Conservation (phyloP, 192 early-diverging fungal species). For the Backusella sp. region DNA sequence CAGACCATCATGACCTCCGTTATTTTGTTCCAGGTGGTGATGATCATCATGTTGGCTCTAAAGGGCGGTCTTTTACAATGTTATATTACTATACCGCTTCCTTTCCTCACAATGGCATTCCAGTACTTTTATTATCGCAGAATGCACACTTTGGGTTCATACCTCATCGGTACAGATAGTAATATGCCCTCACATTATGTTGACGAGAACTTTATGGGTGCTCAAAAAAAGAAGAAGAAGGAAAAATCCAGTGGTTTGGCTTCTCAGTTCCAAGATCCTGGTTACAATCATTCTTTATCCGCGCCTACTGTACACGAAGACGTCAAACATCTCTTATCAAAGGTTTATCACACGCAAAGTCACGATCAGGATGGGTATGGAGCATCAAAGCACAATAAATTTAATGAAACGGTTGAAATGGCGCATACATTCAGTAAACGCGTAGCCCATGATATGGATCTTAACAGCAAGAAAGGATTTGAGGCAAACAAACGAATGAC, state of each 20-base stretch:
- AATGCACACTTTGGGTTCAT: slow-evolving; percentile 25
- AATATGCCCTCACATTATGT: slow-evolving; percentile 48
- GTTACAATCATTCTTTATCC: slow-evolving; percentile 50
- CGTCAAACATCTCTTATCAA: slow-evolving; percentile 62
- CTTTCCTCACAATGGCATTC: slow-evolving; percentile 53
- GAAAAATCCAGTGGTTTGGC: slow-evolving; percentile 28
- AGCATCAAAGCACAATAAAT: neutral
- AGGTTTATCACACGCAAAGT: slow-evolving; percentile 55
- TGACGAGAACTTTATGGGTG: slow-evolving; percentile 27
- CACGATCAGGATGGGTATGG: neutral
- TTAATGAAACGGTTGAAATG: slow-evolving; percentile 9
- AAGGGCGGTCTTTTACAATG: slow-evolving; percentile 44
- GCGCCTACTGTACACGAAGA: slow-evolving; percentile 67
- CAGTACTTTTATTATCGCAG: slow-evolving; percentile 48
- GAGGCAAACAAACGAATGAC: neutral
- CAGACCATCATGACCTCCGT: slow-evolving; percentile 63
- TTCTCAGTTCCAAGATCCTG: slow-evolving; percentile 67
- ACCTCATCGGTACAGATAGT: slow-evolving; percentile 21
- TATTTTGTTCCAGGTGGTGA: slow-evolving; percentile 66
- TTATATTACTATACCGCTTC: slow-evolving; percentile 59
- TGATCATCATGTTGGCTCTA: slow-evolving; percentile 61
- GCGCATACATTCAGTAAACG: neutral
- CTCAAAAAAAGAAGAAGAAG: neutral
- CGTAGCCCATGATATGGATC: slow-evolving; percentile 7
- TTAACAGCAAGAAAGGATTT: slow-evolving; percentile 9